phyloP scores from a whole-genome alignment of 2,329 filamentous ascomycete genomes.

The Dryadomyces quercivorus region DNA sequence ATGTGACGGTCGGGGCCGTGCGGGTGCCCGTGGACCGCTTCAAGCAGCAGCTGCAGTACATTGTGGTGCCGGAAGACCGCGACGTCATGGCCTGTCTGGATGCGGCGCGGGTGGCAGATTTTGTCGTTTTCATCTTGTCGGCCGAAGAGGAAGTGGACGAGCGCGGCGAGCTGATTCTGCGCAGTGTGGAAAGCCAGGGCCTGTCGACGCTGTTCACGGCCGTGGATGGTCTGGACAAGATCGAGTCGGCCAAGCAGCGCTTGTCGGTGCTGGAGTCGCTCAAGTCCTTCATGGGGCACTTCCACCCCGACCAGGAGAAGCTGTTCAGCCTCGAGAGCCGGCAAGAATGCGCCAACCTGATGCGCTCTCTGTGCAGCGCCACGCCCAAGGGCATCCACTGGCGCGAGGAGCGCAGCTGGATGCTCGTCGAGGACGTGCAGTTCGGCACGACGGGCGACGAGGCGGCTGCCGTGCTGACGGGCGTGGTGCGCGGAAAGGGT shows the following conservation, averaged over 20 bases:
- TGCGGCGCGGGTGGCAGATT: slow-evolving; percentile 79
- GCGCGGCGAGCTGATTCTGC: slow-evolving; percentile 72
- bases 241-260: slow-evolving; percentile 70
- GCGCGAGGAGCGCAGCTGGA: slow-evolving; percentile 92
- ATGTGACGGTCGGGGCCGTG: slow-evolving; percentile 33
- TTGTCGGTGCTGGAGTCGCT: slow-evolving; percentile 68
- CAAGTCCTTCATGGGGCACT: slow-evolving; percentile 87
- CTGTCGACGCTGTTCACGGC: slow-evolving; percentile 84
- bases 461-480: slow-evolving; percentile 51
- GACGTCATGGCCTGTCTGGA: slow-evolving; percentile 72
- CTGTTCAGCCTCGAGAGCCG: slow-evolving; percentile 77
- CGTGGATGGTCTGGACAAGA: slow-evolving; percentile 64
- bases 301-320: slow-evolving; percentile 86
- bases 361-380: slow-evolving; percentile 82
- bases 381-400: slow-evolving; percentile 90
- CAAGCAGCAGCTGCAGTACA: slow-evolving; percentile 85
- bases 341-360: slow-evolving; percentile 83
- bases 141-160: slow-evolving; percentile 74
- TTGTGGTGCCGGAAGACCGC: slow-evolving; percentile 49
- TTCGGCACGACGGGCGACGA: slow-evolving; percentile 47
- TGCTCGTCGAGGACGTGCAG: slow-evolving; percentile 72
- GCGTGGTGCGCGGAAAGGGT: slow-evolving; percentile 72
- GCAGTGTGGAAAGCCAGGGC: slow-evolving; percentile 84
- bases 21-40: slow-evolving; percentile 74
- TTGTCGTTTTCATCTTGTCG: slow-evolving; percentile 76